Conservation (phyloP, 2,329 filamentous ascomycete genomes). For the Sphaerulina vaccinii region DNA sequence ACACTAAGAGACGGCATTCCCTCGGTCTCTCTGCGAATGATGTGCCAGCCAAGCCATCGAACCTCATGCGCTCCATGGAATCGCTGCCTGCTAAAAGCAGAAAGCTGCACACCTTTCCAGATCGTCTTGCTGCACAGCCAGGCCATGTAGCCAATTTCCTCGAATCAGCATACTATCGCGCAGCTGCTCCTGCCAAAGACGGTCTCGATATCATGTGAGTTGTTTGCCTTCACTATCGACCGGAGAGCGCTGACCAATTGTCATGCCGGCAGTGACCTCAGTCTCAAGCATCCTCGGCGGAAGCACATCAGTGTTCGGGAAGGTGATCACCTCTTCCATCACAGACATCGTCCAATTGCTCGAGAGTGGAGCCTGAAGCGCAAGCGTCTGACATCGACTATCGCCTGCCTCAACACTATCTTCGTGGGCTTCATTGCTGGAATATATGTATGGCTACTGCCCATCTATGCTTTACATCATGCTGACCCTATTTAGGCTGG, state of each 20-base stretch:
- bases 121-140: not conserved
- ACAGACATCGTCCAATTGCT: constrained; percentile 65
- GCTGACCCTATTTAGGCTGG: constrained; percentile 51
- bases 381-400: constrained; percentile 66
- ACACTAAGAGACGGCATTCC: too few species aligned
- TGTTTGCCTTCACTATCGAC: too few species aligned
- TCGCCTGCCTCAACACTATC: constrained; percentile 71
- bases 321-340: constrained; percentile 45
- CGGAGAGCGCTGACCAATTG: too few species aligned
- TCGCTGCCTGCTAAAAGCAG: not conserved
- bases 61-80: constrained; percentile 4
- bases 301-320: constrained; percentile 37
- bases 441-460: constrained; percentile 55
- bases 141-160: too few species aligned
- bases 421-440: constrained; percentile 69
- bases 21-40: not conserved
- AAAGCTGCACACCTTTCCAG: not conserved
- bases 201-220: too few species aligned
- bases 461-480: not conserved
- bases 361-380: constrained; percentile 67
- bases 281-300: constrained; percentile 36
- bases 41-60: not conserved
- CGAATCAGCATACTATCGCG: not conserved
- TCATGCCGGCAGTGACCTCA: constrained; percentile 15
- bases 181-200: too few species aligned